Evolutionary conservation across 192 early-diverging fungal genomes (phyloP), one percentile per base, ranked within the genome.

Genomic region (Gonapodya sp.): DNA sequence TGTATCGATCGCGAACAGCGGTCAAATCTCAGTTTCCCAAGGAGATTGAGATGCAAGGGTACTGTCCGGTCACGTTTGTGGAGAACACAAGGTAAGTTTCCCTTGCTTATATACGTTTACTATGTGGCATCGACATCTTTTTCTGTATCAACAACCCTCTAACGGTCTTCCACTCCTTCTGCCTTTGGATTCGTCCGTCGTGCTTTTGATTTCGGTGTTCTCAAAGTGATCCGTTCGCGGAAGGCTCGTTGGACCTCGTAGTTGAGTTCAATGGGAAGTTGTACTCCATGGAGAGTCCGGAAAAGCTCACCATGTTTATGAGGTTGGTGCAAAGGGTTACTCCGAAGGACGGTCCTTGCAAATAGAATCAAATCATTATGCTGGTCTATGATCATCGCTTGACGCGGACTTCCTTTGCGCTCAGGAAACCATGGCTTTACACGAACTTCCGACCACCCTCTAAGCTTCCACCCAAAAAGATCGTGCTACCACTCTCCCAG

Each of bases 1-100:
- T 73, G 31, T 36, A 64, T 31, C 36, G 37, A 35, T 79, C 81
- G 73, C 14, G 36, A 30, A 79, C 18, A 35, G 81, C 81, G 33
- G 35, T 88, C 78, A 82, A 87, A 36, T 73, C 81, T 36, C 46
- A 85, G 31, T 91, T 91, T 80, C 90, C 90, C 33, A 83, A 81
- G 73, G 82, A 86, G 31, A 64, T 91, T 2, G 87, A 91, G 79
- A 79, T 90, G n/a, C 83, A 86, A 82, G 90, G 90, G 1, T 91
- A 89, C 73, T 91, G 90, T 79, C 89, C 90, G 24, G 90, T 91
- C 0, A 89, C 87, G 64, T 86, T 83, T 32, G 73, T 64, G 0
- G 85, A 89, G 34, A 86, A 87, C 0, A 78, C 72, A 79, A 84
- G 86, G 88, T 88, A 84, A 1, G 83, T 31, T 14, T 35, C 35